phyloP scores from a whole-genome alignment of 768 basidiomycete species.

The Psilocybe sp. region DNA sequence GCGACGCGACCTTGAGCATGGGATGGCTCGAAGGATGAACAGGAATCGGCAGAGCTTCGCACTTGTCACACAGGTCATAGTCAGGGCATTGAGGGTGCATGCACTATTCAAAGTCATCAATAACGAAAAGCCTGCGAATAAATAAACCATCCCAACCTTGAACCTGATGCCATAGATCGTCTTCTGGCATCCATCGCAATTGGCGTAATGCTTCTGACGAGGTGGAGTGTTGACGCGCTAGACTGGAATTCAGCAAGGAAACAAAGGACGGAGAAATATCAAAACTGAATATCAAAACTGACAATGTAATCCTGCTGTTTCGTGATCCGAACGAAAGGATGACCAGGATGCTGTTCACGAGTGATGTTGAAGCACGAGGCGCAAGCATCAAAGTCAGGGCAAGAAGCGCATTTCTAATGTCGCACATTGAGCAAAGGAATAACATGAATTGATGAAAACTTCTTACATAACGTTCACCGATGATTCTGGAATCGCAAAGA shows the following conservation, averaged over 20 bases:
- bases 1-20: conserved; percentile 67
- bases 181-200: conserved; percentile 60
- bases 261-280: background rate
- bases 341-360: conserved; percentile 69
- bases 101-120: conserved; percentile 45
- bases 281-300: conserved; percentile 31
- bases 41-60: conserved; percentile 78
- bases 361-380: conserved; percentile 71
- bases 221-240: conserved; percentile 21
- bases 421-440: background rate
- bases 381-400: conserved; percentile 87
- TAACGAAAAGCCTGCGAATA: background rate
- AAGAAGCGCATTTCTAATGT: conserved; percentile 68
- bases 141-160: conserved; percentile 50
- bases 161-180: conserved; percentile 64
- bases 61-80: conserved; percentile 76
- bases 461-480: conserved; percentile 72
- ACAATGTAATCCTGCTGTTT: conserved; percentile 58
- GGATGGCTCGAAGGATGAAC: conserved; percentile 72
- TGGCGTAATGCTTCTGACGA: conserved; percentile 45
- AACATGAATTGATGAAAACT: conserved; percentile 1
- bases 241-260: background rate
- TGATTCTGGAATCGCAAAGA: conserved; percentile 69
- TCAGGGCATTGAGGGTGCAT: conserved; percentile 76
- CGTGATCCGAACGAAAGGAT: conserved; percentile 66